Evolutionary conservation across 1,139 yeast genomes (phyloP).

Genomic region (Wickerhamomyces sp.): DNA sequence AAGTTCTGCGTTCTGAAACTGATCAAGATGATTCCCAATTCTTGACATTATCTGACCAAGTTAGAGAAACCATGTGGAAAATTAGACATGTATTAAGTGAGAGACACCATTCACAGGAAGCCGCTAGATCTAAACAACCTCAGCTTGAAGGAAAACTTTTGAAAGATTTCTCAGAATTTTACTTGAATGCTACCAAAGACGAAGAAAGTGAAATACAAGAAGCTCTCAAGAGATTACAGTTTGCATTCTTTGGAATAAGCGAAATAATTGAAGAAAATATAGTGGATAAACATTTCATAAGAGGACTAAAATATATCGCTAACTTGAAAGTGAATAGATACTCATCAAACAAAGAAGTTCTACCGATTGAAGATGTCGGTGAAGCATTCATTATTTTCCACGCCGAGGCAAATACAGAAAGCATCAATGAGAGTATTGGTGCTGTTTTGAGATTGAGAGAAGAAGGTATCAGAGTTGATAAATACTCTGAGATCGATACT

Average conservation of each 20-base stretch:
- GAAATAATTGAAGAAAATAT: slow-evolving; percentile 41
- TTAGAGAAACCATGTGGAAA: slow-evolving; percentile 61
- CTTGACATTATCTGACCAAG: slow-evolving; percentile 36
- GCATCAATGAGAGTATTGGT: slow-evolving; percentile 46
- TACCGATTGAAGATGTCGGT: slow-evolving; percentile 38
- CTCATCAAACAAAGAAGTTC: slow-evolving; percentile 24
- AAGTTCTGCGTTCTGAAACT: slow-evolving; percentile 39
- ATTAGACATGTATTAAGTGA: slow-evolving; percentile 87
- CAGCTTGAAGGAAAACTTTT: slow-evolving; percentile 44
- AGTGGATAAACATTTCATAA: slow-evolving; percentile 60
- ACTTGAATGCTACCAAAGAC: slow-evolving; percentile 51
- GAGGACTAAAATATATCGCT: slow-evolving; percentile 67
- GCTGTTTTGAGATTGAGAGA: slow-evolving; percentile 41
- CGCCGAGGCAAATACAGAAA: slow-evolving; percentile 42
- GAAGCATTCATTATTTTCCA: slow-evolving; percentile 48
- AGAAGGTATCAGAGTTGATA: slow-evolving; percentile 26
- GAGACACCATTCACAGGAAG: slow-evolving; percentile 68
- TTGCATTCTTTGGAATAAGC: slow-evolving; percentile 76
- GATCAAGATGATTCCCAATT: slow-evolving; percentile 34
- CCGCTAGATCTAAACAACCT: slow-evolving; percentile 48
- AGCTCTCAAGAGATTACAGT: slow-evolving; percentile 71
- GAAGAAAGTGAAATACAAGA: slow-evolving; percentile 62
- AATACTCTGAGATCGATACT: slow-evolving; percentile 30
- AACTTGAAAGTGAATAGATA: slow-evolving; percentile 57
- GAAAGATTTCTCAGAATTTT: slow-evolving; percentile 52